Evolutionary conservation across 805 yeast genomes (phyloP).

Genomic region (Nakazawaea anatomiae): DNA sequence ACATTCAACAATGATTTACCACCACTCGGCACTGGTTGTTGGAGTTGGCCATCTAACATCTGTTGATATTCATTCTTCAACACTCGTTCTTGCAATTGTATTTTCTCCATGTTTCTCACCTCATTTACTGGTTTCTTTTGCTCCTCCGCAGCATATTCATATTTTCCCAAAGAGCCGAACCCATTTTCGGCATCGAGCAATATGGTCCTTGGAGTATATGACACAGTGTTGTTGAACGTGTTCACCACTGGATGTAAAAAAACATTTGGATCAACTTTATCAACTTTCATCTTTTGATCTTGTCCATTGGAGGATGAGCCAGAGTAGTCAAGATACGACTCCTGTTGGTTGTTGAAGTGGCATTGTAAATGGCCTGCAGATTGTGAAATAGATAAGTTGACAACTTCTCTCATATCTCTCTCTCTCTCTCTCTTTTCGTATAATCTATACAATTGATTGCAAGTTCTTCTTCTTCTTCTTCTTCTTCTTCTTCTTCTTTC

Average conservation of each 20-base stretch:
- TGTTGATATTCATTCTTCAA: slow-evolving; percentile 56
- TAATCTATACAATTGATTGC: too few species aligned
- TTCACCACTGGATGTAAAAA: slow-evolving; percentile 38
- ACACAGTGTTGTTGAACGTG: slow-evolving; percentile 35
- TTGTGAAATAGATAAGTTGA: slow-evolving; percentile 71
- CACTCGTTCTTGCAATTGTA: slow-evolving; percentile 30
- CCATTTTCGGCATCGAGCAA: slow-evolving; percentile 82
- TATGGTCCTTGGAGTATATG: slow-evolving; percentile 77
- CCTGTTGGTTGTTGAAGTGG: slow-evolving; percentile 80
- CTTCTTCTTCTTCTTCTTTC: too few species aligned
- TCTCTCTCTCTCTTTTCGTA: background rate
- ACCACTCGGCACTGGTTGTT: too few species aligned
- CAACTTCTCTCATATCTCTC: slow-evolving; percentile 59
- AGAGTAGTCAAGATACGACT: slow-evolving; percentile 52
- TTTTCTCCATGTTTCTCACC: slow-evolving; percentile 18
- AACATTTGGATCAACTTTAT: slow-evolving; percentile 36
- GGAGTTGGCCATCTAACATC: slow-evolving; percentile 40
- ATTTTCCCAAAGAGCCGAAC: slow-evolving; percentile 58
- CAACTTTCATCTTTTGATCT: slow-evolving; percentile 16
- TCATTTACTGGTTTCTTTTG: slow-evolving; percentile 13
- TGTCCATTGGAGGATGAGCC: background rate
- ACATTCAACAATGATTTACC: slow-evolving; percentile 20
- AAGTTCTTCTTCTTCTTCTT: too few species aligned
- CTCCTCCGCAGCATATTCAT: slow-evolving; percentile 35
- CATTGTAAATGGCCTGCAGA: slow-evolving; percentile 68